A percentile compares a stretch with the other conserved stretches of the same genome.
Conservation (phyloP, 352 stramenopile genomes). For the Globisporangium perplexum region DNA sequence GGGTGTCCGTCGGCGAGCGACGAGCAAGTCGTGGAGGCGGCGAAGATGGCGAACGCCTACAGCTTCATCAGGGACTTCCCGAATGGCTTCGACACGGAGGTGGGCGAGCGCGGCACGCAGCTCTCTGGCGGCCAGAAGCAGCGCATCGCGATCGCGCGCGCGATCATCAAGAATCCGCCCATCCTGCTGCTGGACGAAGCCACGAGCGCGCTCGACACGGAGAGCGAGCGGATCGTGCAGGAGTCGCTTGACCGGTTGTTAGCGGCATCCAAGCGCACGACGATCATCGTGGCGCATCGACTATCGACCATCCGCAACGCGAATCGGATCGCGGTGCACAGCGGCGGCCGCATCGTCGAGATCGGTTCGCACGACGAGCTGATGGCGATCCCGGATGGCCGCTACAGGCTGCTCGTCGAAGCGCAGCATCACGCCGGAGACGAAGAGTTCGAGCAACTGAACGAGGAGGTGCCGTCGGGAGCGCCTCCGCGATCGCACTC, state of each 20-base stretch:
- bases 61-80: constrained; percentile 90
- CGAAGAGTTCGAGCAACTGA: background rate
- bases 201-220: constrained; percentile 38
- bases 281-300: constrained; percentile 93
- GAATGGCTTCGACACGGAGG: constrained; percentile 82
- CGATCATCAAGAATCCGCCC: constrained; percentile 85
- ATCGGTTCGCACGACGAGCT: constrained; percentile 91
- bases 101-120: constrained; percentile 81
- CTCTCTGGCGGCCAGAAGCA: constrained; percentile 40
- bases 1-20: constrained; percentile 52
- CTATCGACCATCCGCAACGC: constrained; percentile 92
- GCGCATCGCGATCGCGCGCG: constrained; percentile 13
- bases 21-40: constrained; percentile 37
- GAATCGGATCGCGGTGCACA: constrained; percentile 93
- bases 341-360: constrained; percentile 88
- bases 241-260: constrained; percentile 45
- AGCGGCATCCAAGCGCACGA: constrained; percentile 16
- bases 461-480: background rate
- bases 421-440: background rate
- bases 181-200: constrained; percentile 50
- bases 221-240: constrained; percentile 59
- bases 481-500: background rate
- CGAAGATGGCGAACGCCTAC: constrained; percentile 74
- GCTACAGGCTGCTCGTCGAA: constrained; percentile 37
- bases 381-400: constrained; percentile 32